Base-by-base conservation (phyloP, 495 filamentous ascomycete species). In the Hyaloscypha hepaticicola region DNA sequence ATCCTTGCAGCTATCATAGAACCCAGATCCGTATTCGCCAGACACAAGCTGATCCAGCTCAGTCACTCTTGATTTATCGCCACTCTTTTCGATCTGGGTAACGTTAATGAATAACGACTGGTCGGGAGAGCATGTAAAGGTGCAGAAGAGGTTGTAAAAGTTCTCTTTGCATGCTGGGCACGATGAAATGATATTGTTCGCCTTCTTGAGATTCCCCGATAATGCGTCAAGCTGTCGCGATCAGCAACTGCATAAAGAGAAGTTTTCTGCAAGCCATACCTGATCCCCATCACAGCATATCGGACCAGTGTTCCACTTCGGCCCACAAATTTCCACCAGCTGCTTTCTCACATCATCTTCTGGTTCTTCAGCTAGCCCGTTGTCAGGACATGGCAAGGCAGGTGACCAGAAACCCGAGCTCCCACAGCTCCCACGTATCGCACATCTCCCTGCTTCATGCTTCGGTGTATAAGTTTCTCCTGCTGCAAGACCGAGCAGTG, bases 141-240 rank as follows among this genome's bases (percentile, higher is more conserved):
- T 92, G 78, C 95, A 99, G 72, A 99, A 99, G 51, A 96, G 84
- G 79, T 98, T 93, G 82, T 90, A 97, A 77, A 99, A 99, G 78
- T 99, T 99, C 59, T 89, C 88, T 77, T 91, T 93, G 81, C 95
- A 99, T 27, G 95, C 95, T 14, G 95, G 95, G 77, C 95, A 99
- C 25, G 91, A 88, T 29, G 90, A 83, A 72, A 98, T 97, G 66
- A 99, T 88, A 58, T 86, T 81, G 70, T 93, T 90, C 1, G 92
- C 93, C n/a, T 89, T 89, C 69, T 91, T 86, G 58, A 99, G 82
- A 69, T 96, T 96, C 59, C 78, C 87, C 25, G 87, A 83, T 48
- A 99, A 84, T 7, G 87, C 81, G 60, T 90, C 84, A 62, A 98
- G 80, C 91, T 93, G 72, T 63, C 22, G 50, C 31, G 12, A 45